Evolutionary conservation across 495 filamentous ascomycete genomes (phyloP).

Genomic region (Penicillium ochrochloron): DNA sequence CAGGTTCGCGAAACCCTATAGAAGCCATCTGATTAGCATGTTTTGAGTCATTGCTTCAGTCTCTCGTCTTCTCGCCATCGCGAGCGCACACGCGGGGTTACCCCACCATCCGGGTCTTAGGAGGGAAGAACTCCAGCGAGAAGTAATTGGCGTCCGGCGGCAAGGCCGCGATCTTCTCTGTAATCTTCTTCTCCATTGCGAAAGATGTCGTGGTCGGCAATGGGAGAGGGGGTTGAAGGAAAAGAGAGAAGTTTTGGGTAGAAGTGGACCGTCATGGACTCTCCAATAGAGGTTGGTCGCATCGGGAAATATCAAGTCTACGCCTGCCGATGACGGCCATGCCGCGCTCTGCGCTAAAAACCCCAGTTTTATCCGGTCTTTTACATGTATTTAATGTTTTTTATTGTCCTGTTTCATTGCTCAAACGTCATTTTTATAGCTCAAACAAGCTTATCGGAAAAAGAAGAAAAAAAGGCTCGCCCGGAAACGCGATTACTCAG

Average conservation of each 20-base stretch:
- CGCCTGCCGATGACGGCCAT: constrained; percentile 28
- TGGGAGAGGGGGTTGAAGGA: constrained; percentile 23
- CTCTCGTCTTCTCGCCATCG: neutral
- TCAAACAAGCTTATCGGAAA: neutral
- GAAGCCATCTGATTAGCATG: constrained; percentile 24
- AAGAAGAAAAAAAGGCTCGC: constrained; percentile 10
- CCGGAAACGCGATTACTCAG: constrained; percentile 31
- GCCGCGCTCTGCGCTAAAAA: constrained; percentile 13
- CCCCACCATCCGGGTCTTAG: constrained; percentile 87
- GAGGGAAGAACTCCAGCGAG: constrained; percentile 98
- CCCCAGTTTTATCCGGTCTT: neutral
- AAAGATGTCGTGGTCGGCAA: constrained; percentile 20
- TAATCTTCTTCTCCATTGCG: constrained; percentile 77
- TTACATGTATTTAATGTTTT: neutral
- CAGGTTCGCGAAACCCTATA: constrained; percentile 84
- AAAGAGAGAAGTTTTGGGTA: constrained; percentile 27
- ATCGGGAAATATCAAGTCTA: constrained; percentile 29
- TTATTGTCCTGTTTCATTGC: neutral
- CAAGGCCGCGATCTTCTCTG: constrained; percentile 92
- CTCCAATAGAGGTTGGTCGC: constrained; percentile 21
- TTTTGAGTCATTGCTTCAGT: neutral
- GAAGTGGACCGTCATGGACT: constrained; percentile 36
- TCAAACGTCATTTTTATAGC: neutral
- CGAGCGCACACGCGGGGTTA: constrained; percentile 30
- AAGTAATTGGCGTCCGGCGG: constrained; percentile 83